These are phyloP conservation scores for Solanum virginianum DNA, from an alignment of 257 asterid species.

Conservation along the genomic window DNA sequence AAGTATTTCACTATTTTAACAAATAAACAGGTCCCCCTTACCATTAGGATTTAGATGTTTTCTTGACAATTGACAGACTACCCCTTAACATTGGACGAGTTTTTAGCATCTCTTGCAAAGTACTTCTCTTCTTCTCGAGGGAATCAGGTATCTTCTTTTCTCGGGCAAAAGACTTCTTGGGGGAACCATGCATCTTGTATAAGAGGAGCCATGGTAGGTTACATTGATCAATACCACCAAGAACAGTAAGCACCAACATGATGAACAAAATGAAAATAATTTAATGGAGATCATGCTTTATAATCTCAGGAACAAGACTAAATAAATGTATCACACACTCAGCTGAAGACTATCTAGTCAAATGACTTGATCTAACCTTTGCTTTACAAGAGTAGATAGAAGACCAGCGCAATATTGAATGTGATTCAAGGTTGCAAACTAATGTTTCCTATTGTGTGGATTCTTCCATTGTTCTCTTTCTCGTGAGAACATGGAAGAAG, in stretches of 20 bases:
- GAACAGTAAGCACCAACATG: not conserved
- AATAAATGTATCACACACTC: not conserved
- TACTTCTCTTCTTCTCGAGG: not conserved
- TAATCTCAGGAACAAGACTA: not conserved
- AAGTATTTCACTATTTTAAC: not conserved
- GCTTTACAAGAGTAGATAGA: not conserved
- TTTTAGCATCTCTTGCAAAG: not conserved
- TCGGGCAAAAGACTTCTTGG: not conserved
- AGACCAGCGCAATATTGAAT: not conserved
- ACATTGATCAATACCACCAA: not conserved
- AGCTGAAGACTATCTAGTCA: not conserved
- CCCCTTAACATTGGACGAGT: not conserved
- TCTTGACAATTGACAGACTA: not conserved
- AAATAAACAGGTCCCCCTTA: not conserved
- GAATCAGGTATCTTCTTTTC: not conserved
- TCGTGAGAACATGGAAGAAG: not conserved
- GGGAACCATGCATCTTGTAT: not conserved
- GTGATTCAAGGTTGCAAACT: not conserved
- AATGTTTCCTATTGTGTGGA: not conserved
- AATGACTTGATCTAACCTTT: not conserved
- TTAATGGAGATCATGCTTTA: not conserved
- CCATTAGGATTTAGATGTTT: not conserved
- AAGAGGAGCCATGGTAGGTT: not conserved
- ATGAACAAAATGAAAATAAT: not conserved
- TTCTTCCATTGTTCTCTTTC: not conserved